Evolutionary conservation across 495 filamentous ascomycete species (phyloP).

Genomic region (Penicillium diatomitis): DNA sequence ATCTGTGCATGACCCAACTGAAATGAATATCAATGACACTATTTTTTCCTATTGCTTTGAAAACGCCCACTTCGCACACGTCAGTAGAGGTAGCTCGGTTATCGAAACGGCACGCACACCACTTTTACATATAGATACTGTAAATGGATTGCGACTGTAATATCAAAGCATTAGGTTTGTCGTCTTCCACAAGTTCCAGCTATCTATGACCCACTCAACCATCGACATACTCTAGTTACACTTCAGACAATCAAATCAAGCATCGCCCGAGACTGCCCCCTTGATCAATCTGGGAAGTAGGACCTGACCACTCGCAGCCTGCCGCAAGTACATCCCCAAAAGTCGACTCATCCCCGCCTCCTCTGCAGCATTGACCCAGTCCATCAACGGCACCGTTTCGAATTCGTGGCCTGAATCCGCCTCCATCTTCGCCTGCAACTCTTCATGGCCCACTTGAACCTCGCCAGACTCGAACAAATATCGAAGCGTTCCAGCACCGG

Average conservation of each 20-base stretch:
- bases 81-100: no score
- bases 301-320: constrained; percentile 7
- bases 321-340: constrained; percentile 13
- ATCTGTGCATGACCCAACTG: no score
- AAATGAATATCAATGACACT: no score
- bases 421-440: constrained; percentile 12
- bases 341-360: constrained; percentile 15
- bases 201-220: not conserved
- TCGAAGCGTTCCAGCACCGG: not conserved
- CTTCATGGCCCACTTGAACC: constrained; percentile 5
- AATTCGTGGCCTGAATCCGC: constrained; percentile 5
- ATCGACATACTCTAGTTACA: not conserved
- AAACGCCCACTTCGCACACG: no score
- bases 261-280: not conserved
- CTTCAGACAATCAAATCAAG: no score
- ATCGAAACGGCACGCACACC: no score
- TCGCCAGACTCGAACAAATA: constrained; percentile 14
- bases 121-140: no score
- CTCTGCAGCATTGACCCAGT: constrained; percentile 14
- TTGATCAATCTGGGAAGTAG: constrained; percentile 15
- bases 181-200: no score
- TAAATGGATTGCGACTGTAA: no score
- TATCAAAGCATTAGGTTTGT: no score
- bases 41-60: no score
- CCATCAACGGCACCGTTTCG: constrained; percentile 4